Conservation (phyloP, 2,329 filamentous ascomycete genomes). For the Xylariaceae sp. region DNA sequence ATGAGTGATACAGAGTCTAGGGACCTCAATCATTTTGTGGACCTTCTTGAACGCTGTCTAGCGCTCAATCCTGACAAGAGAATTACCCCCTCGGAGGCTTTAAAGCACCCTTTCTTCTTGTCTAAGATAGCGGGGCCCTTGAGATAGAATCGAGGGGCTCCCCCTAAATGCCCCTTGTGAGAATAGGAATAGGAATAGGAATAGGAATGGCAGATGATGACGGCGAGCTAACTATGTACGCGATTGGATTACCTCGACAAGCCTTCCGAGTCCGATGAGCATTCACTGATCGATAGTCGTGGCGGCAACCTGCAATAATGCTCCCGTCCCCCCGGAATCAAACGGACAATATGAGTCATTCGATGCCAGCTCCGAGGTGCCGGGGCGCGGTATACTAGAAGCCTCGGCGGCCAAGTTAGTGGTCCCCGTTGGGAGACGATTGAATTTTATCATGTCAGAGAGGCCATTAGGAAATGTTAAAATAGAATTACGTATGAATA, state of each 20-base stretch:
- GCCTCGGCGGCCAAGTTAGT: background rate
- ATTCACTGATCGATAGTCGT: too few species aligned
- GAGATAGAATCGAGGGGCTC: slow-evolving; percentile 10
- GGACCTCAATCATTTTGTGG: slow-evolving; percentile 77
- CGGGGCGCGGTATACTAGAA: background rate
- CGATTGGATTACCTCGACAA: background rate
- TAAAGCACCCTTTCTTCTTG: slow-evolving; percentile 82
- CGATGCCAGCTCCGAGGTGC: background rate
- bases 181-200: background rate
- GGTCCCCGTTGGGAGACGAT: slow-evolving; percentile 16
- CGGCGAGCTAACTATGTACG: slow-evolving; percentile 10
- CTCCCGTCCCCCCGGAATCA: background rate
- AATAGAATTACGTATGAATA: slow-evolving; percentile 5
- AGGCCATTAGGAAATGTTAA: slow-evolving; percentile 4
- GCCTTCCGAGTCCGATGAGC: background rate
- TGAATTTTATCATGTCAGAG: background rate
- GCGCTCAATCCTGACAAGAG: slow-evolving; percentile 89
- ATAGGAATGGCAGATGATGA: background rate
- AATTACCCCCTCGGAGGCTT: slow-evolving; percentile 76
- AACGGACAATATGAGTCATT: background rate
- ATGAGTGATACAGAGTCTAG: slow-evolving; percentile 69
- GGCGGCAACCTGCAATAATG: background rate
- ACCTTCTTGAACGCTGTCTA: slow-evolving; percentile 82
- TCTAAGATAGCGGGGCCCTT: slow-evolving; percentile 29
- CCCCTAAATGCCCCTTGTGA: slow-evolving; percentile 2